Evolutionary conservation across 441 rosid species (phyloP), one percentile per base, ranked within the genome.

Genomic region (Euphorbia schlechtendalii): DNA sequence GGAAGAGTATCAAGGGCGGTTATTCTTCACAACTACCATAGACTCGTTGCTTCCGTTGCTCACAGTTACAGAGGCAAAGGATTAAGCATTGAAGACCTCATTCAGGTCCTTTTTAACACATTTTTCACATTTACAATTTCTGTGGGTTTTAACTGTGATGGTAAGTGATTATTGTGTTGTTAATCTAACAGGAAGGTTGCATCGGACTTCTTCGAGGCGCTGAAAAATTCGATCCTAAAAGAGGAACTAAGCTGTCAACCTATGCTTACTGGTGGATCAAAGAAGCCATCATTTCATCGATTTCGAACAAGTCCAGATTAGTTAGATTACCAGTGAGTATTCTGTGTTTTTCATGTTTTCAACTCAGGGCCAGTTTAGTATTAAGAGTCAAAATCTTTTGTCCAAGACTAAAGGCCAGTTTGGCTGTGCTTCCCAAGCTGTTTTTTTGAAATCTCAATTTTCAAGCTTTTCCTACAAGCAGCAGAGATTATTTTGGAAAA

Each of bases 191-290:
- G 66, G 84, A 80, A 72, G 88, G 88, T 54, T 82, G 78, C 71
- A 78, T 84, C 18, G 88, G 88, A 1, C 84, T 84, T 0, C 76
- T 84, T 64, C 67, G 78, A 62, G 88, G 86, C 7, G 88, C 84
- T 38, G 82, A 75, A 78, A 78, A 74, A 63, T 84, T 82, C 65
- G 83, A 84, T 75, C 83, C 86, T 0, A 73, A 72, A 59, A 67
- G 79, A 67, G 86, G 88, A 22, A 80, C 70, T 64, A 84, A 84
- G 71, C 77, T 84, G 53, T 84, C 88, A 1, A 84, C 88, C 48
- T 84, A 82, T 65, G 84, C 66, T 60, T 82, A 82, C 74, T 84
- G 86, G 86, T 82, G 88, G 88, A 82, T 84, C 70, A 84, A 71
- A 74, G 84, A 84, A 52, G 86, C 88, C 25, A 80, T 84, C 24